Conservation (phyloP, 2,329 filamentous ascomycete species). For the Aspergillus oerlinghausenensis region DNA sequence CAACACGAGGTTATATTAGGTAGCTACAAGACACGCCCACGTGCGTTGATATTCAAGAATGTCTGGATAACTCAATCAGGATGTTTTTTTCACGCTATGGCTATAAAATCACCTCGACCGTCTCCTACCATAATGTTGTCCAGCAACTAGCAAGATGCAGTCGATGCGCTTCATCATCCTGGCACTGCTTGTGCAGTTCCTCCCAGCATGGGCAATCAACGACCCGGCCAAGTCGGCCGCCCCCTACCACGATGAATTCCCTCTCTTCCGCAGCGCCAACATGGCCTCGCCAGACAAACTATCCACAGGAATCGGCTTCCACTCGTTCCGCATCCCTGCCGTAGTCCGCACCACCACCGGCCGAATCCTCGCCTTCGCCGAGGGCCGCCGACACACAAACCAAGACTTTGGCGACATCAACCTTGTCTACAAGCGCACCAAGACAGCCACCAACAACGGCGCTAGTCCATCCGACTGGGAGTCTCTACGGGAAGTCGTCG, state of each 20-base stretch:
- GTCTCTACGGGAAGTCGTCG: constrained; percentile 20
- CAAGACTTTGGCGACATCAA: constrained; percentile 27
- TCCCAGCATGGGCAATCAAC: neutral
- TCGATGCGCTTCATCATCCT: no score
- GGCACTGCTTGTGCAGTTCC: neutral
- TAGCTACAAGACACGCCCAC: no score
- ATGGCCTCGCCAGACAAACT: constrained; percentile 23
- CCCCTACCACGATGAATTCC: constrained; percentile 16
- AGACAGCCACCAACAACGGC: constrained; percentile 18
- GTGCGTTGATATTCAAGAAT: no score
- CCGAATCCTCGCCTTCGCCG: constrained; percentile 24
- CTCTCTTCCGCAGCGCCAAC: constrained; percentile 24
- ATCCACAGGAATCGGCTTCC: constrained; percentile 21
- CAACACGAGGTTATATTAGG: no score
- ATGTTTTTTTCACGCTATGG: no score
- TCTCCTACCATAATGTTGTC: no score
- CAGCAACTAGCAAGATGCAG: no score
- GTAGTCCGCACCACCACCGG: constrained; percentile 21
- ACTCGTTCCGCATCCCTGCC: constrained; percentile 26
- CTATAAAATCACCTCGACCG: no score
- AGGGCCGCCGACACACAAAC: constrained; percentile 23
- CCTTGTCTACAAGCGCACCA: constrained; percentile 26
- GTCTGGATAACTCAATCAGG: no score
- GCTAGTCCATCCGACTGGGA: constrained; percentile 20
- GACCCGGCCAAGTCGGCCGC: constrained; percentile 3